Conservation (phyloP, 768 basidiomycete species). For the Austroboletus festivus region DNA sequence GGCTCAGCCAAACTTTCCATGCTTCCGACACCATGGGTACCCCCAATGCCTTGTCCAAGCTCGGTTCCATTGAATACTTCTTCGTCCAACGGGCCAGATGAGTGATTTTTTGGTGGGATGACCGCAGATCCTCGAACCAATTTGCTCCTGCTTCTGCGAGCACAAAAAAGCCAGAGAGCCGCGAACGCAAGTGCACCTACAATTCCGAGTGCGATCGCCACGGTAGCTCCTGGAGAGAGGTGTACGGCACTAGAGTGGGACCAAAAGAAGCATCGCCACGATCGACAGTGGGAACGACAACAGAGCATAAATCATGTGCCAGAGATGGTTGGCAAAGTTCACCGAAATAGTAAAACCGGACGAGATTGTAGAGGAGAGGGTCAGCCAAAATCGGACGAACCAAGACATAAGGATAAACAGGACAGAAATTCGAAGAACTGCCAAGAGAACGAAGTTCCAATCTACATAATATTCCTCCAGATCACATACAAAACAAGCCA, state of each 20-base stretch:
- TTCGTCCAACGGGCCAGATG: constrained; percentile 20
- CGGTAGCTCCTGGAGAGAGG: constrained; percentile 24
- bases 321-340: constrained; percentile 2
- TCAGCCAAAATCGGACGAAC: constrained; percentile 12
- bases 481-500: constrained; percentile 3
- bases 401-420: constrained; percentile 16
- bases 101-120: constrained; percentile 6
- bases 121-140: constrained; percentile 14
- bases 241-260: constrained; percentile 4
- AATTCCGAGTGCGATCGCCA: constrained; percentile 24
- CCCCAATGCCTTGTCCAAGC: constrained; percentile 2
- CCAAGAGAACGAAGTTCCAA: constrained; percentile 3
- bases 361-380: constrained; percentile 16
- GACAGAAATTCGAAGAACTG: constrained; percentile 12
- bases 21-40: neutral
- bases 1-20: neutral
- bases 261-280: constrained; percentile 1
- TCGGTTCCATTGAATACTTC: constrained; percentile 20
- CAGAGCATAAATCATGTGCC: constrained; percentile 3
- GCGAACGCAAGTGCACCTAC: constrained; percentile 26
- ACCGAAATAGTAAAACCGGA: constrained; percentile 10
- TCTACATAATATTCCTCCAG: constrained; percentile 7
- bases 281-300: constrained; percentile 4
- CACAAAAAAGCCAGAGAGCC: constrained; percentile 31
- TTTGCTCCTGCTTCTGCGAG: constrained; percentile 28